These are phyloP conservation scores for Ganoderma sinense DNA, from an alignment of 1,284 basidiomycete species.

Conservation along the genomic window DNA sequence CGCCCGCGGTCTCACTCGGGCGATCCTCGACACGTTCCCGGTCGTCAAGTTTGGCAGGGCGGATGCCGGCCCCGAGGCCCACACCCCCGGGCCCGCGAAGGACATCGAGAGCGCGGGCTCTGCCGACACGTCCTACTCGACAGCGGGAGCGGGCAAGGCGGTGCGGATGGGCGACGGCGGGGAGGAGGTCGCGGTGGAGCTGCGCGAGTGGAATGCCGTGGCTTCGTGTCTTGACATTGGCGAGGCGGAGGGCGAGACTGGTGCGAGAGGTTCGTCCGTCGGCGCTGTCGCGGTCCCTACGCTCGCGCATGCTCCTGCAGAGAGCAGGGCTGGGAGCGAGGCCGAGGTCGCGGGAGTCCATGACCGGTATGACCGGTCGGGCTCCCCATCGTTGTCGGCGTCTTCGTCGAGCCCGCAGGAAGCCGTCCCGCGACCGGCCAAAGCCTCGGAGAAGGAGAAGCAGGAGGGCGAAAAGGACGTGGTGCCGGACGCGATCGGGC, in stretches of 20 bases:
- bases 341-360: neutral
- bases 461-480: conserved; percentile 44
- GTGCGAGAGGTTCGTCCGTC: neutral
- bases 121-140: conserved; percentile 1
- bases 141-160: neutral
- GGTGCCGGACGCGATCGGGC: conserved; percentile 72
- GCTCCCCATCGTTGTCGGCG: conserved; percentile 22
- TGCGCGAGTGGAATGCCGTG: conserved; percentile 24
- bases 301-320: conserved; percentile 6
- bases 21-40: conserved; percentile 94
- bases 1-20: conserved; percentile 83
- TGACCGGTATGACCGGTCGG: neutral
- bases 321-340: neutral
- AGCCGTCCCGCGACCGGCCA: conserved; percentile 25
- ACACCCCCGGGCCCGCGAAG: conserved; percentile 31
- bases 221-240: conserved; percentile 13
- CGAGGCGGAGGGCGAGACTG: conserved; percentile 6
- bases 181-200: conserved; percentile 26
- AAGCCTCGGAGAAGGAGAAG: conserved; percentile 2
- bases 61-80: conserved; percentile 18
- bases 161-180: neutral
- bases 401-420: conserved; percentile 22
- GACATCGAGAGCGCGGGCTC: conserved; percentile 41
- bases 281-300: neutral
- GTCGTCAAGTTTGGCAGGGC: conserved; percentile 80